Evolutionary conservation across 768 basidiomycete species (phyloP).

Genomic region (Amanita thiersii): DNA sequence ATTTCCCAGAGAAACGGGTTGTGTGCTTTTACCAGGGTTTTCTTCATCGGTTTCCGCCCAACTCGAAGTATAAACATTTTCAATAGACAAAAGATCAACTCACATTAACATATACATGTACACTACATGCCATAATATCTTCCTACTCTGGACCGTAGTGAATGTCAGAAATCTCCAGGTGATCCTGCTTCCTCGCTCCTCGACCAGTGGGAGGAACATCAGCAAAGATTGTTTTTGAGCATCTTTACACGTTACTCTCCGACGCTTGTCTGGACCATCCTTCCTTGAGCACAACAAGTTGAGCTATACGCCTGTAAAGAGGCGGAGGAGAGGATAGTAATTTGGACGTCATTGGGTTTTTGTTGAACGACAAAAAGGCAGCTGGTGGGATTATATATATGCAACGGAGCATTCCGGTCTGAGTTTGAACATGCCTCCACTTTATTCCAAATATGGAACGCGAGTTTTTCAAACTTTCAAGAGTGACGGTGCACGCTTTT

Average conservation of each 20-base stretch:
- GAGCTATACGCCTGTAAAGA: conserved; percentile 20
- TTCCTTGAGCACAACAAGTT: conserved; percentile 36
- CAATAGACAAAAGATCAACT: conserved; percentile 13
- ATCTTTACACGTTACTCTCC: conserved; percentile 44
- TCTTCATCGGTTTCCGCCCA: conserved; percentile 53
- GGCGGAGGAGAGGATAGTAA: conserved; percentile 64
- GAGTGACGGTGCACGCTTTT: conserved; percentile 8
- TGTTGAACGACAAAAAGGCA: conserved; percentile 15
- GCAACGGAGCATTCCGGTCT: conserved; percentile 14
- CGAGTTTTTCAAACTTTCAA: no score
- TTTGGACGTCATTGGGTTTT: conserved; percentile 63
- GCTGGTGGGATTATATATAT: conserved; percentile 21
- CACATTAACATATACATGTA: conserved; percentile 17
- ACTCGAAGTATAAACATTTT: conserved; percentile 5
- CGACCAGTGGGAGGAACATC: conserved; percentile 86
- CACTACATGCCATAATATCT: no score
- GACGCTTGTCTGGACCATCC: conserved; percentile 89
- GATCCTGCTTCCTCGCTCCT: conserved; percentile 88
- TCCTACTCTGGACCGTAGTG: no score
- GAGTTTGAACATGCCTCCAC: conserved; percentile 12
- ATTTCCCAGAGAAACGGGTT: conserved; percentile 38
- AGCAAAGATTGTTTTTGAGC: conserved; percentile 93
- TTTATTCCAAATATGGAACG: no score
- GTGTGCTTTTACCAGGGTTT: conserved; percentile 85
- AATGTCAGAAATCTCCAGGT: conserved; percentile 54